phyloP scores from a whole-genome alignment of 169 alveolate species.

The Plasmodium adleri region DNA sequence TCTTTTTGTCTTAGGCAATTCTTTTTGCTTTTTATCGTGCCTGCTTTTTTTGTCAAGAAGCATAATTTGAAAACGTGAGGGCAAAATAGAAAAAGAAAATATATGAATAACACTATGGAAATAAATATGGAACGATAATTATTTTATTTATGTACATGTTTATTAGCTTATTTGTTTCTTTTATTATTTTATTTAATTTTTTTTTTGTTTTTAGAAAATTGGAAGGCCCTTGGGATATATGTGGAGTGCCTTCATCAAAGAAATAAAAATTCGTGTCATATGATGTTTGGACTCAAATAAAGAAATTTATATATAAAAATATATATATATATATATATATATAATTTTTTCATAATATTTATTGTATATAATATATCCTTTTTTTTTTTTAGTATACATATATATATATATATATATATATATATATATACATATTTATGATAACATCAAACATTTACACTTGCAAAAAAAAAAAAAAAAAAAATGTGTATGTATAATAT shows the following conservation, averaged over 20 bases:
- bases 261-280: too few species aligned
- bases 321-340: too few species aligned
- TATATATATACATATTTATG: too few species aligned
- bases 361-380: too few species aligned
- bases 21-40: constrained; percentile 54
- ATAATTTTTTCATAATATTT: too few species aligned
- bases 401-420: too few species aligned
- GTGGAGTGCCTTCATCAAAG: constrained; percentile 8
- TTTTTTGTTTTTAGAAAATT: constrained; percentile 11
- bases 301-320: too few species aligned
- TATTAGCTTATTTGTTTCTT: background rate
- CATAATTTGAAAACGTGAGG: constrained; percentile 63
- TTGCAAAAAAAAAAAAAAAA: too few species aligned
- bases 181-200: constrained; percentile 9
- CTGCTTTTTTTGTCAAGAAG: constrained; percentile 53
- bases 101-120: background rate
- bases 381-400: too few species aligned
- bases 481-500: too few species aligned
- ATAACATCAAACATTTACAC: too few species aligned
- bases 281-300: too few species aligned
- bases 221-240: constrained; percentile 44
- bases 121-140: background rate
- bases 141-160: background rate
- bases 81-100: background rate
- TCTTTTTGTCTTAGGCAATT: constrained; percentile 23